Evolutionary conservation across 1,284 basidiomycete genomes (phyloP), one percentile per base, ranked within the genome.

Genomic region (Rhodotorula mucilaginosa): DNA sequence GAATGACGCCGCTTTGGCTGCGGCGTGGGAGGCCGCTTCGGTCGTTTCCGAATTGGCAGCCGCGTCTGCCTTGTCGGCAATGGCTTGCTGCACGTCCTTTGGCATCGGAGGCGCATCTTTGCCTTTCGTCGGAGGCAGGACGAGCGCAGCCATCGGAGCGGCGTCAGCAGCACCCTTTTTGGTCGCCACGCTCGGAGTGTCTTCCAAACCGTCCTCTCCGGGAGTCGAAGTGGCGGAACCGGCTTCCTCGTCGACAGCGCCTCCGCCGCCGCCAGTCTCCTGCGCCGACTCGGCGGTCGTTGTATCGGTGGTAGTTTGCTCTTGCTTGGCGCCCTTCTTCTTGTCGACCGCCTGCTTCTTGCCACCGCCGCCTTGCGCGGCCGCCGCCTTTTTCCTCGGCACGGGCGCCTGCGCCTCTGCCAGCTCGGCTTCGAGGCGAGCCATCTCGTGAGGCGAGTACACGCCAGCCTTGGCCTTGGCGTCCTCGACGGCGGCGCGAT

Each of bases 131-230:
- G 48, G 18, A 2, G 46, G 10, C 18, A 70, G 26, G 29, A 56
- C 54, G 29, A 56, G 54, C 15, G 69, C 69, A 4, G 69, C 69
- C 61, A 70, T 63, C 26, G 69, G 69, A 7, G 69, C 69, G 1
- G 61, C 48, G 21, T 49, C 16, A 19, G 49, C 10, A 23, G 64
- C 69, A 23, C 66, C 69, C 5, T 70, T 58, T 19, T 67, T 44
- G 39, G 60, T 56, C 1, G 69, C 69, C 26, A 70, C 16, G n/a
- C 61, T 62, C 13, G 69, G 69, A 12, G 69, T 61, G 29, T 70
- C 69, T 5, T 61, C 69, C 4, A 59, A 34, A 1, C 64, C 68
- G 3, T 29, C 61, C 31, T 70, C 68, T 19, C 58, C 56, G 7
- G 44, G 26, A 16, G 47, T 31, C n/a, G 29, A 46, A 5, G 44